phyloP scores from a whole-genome alignment of 345 rosid genomes.

The Alliaria petiolata region DNA sequence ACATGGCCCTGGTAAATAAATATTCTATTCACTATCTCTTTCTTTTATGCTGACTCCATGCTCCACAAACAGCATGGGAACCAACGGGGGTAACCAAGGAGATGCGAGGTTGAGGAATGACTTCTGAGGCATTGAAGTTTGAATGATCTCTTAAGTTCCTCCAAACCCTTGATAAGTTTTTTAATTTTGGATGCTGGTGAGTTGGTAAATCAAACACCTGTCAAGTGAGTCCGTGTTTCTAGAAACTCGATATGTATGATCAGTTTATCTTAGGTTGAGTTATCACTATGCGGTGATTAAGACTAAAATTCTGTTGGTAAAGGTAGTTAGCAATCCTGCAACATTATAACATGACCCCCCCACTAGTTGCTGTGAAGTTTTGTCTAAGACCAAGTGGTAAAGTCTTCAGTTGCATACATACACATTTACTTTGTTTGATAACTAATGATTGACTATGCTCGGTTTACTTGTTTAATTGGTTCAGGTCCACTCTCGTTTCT shows the following conservation, averaged over 20 bases:
- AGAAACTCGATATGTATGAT: constrained; percentile 58
- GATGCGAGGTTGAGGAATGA: constrained; percentile 99
- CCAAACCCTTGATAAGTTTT: constrained; percentile 82
- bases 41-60: constrained; percentile 79
- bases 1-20: constrained; percentile 99
- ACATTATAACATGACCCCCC: constrained; percentile 22
- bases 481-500: constrained; percentile 94
- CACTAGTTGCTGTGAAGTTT: constrained; percentile 23
- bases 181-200: constrained; percentile 82
- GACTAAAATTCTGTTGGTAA: constrained; percentile 42
- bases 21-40: constrained; percentile 66
- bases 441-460: constrained; percentile 11
- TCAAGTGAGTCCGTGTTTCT: constrained; percentile 62
- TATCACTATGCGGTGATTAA: constrained; percentile 45
- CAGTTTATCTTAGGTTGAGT: constrained; percentile 50
- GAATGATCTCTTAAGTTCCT: constrained; percentile 99
- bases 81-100: constrained; percentile 68
- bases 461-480: constrained; percentile 19
- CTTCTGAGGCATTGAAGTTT: constrained; percentile 99
- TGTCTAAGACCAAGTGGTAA: constrained; percentile 31
- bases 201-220: constrained; percentile 48
- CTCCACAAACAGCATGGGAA: constrained; percentile 99
- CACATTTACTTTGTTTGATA: neutral
- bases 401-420: constrained; percentile 23
- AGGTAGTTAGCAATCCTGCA: constrained; percentile 40